phyloP scores from a whole-genome alignment of 371 early-diverging fungal genomes.

The Mucor circinelloides region DNA sequence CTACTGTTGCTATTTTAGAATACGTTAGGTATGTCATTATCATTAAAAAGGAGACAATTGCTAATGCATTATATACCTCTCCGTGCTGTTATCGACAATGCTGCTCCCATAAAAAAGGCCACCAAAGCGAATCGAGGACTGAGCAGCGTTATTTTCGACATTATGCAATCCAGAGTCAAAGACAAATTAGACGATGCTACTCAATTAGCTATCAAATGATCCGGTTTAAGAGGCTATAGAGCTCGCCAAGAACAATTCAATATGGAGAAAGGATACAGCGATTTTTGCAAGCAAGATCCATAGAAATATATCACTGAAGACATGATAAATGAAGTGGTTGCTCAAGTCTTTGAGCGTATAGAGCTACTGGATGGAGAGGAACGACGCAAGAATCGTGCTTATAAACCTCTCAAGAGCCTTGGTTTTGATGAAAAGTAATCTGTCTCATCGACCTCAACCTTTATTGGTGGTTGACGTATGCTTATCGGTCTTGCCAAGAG shows the following conservation, averaged over 20 bases:
- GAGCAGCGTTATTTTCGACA: constrained; percentile 30
- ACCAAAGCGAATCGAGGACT: constrained; percentile 20
- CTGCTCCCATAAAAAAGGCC: neutral
- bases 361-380: constrained; percentile 52
- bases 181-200: constrained; percentile 55
- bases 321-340: constrained; percentile 60
- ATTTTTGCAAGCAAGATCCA: constrained; percentile 39
- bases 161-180: constrained; percentile 37
- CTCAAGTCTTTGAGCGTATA: constrained; percentile 52
- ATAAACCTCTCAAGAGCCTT: constrained; percentile 60
- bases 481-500: constrained; percentile 83
- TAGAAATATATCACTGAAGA: constrained; percentile 48
- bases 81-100: constrained; percentile 43
- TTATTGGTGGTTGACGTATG: constrained; percentile 93
- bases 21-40: constrained; percentile 27
- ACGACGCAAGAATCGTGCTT: constrained; percentile 61
- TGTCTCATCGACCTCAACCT: constrained; percentile 44
- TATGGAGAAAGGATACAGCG: constrained; percentile 55
- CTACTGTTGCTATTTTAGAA: constrained; percentile 31
- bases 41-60: neutral
- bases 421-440: constrained; percentile 59
- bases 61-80: constrained; percentile 22
- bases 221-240: constrained; percentile 77
- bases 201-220: constrained; percentile 72
- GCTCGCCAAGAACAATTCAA: constrained; percentile 66